Evolutionary conservation across 2,329 filamentous ascomycete species (phyloP).

Genomic region (Xylaria sp.): DNA sequence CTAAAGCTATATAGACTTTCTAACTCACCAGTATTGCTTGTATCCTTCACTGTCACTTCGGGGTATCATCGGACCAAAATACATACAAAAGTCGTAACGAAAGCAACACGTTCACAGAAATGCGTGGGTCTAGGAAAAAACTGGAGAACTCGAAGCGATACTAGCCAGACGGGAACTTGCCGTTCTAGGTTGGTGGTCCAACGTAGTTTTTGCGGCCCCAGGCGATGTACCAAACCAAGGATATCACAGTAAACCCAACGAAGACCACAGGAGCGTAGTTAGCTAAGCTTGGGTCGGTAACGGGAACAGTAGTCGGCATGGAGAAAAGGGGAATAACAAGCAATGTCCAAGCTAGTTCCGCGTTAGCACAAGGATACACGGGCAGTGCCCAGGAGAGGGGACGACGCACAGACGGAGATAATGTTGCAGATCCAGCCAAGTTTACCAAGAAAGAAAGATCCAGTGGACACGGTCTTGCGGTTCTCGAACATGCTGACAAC

Average conservation of each 20-base stretch:
- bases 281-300: constrained; percentile 65
- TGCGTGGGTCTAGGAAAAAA: not conserved
- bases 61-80: constrained; percentile 35
- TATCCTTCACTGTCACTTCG: constrained; percentile 20
- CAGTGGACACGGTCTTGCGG: constrained; percentile 67
- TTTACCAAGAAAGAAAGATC: constrained; percentile 69
- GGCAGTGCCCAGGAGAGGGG: constrained; percentile 11
- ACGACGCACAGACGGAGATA: constrained; percentile 68
- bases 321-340: constrained; percentile 80
- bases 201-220: constrained; percentile 78
- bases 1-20: constrained; percentile 12
- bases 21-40: constrained; percentile 11
- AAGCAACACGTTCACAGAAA: constrained; percentile 12
- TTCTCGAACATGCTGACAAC: constrained; percentile 70
- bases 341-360: constrained; percentile 67
- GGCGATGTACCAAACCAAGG: constrained; percentile 73
- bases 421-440: constrained; percentile 72
- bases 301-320: constrained; percentile 74
- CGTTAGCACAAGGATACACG: constrained; percentile 45
- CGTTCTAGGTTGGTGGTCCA: constrained; percentile 62
- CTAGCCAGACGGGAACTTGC: not conserved
- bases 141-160: constrained; percentile 7
- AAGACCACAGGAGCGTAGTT: constrained; percentile 84
- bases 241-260: constrained; percentile 70
- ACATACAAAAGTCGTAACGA: constrained; percentile 6